Conservation (phyloP, 177 flowering plant species). For the Vitis hybrid region DNA sequence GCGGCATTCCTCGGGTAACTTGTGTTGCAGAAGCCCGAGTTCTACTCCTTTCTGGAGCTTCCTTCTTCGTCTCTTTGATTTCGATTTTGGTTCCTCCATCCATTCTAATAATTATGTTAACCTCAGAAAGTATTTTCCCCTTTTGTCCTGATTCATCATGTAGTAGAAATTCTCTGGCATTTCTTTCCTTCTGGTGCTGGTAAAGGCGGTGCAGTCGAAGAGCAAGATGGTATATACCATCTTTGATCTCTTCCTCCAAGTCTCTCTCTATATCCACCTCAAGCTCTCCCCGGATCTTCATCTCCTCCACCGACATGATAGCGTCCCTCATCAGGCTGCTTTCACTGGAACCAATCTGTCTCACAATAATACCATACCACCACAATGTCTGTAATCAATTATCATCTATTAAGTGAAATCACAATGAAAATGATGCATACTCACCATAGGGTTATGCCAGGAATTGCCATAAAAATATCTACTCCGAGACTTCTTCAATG, state of each 20-base stretch:
- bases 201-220: constrained; percentile 53
- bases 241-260: constrained; percentile 75
- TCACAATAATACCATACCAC: too few species aligned
- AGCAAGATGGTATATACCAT: constrained; percentile 57
- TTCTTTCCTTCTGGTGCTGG: constrained; percentile 41
- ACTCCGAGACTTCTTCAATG: too few species aligned
- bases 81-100: constrained; percentile 60
- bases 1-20: neutral
- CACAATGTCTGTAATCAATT: neutral
- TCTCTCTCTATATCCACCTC: constrained; percentile 54
- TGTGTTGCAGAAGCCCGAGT: constrained; percentile 8
- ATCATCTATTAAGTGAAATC: neutral
- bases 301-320: constrained; percentile 43
- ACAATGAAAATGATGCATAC: neutral
- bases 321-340: neutral
- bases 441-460: neutral
- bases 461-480: neutral
- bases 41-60: neutral
- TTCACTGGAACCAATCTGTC: neutral
- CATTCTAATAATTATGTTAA: constrained; percentile 52
- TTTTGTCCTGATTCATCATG: neutral
- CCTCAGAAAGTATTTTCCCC: constrained; percentile 32
- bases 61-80: constrained; percentile 52
- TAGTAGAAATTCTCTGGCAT: constrained; percentile 1
- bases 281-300: constrained; percentile 50